A percentile compares a stretch with the other conserved stretches of the same genome.
Evolutionary conservation across 2,329 filamentous ascomycete genomes (phyloP).

Genomic region (Botrytis aclada): DNA sequence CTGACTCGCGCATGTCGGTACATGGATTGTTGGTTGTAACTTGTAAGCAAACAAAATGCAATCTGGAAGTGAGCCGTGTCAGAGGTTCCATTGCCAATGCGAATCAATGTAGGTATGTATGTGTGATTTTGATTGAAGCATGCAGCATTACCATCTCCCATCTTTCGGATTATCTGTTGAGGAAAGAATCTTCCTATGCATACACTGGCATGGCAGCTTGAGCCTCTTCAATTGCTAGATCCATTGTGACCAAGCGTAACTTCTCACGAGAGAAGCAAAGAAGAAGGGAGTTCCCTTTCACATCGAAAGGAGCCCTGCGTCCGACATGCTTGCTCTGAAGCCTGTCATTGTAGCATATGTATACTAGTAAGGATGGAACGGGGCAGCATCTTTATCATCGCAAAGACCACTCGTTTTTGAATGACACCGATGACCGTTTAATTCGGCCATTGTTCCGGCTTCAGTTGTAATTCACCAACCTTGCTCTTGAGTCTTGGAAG

Average conservation of each 20-base stretch:
- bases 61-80: background rate
- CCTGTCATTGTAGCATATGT: constrained; percentile 22
- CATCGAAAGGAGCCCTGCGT: constrained; percentile 29
- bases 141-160: background rate
- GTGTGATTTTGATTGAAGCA: constrained; percentile 2
- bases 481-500: constrained; percentile 3
- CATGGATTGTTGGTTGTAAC: constrained; percentile 19
- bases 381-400: constrained; percentile 4
- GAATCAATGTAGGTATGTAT: background rate
- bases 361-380: constrained; percentile 21
- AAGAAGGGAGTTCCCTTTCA: constrained; percentile 17
- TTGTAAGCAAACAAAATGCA: constrained; percentile 26
- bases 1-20: constrained; percentile 27
- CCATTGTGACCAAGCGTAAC: background rate
- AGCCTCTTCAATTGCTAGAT: constrained; percentile 3
- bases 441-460: background rate
- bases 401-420: constrained; percentile 10
- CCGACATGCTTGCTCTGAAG: constrained; percentile 22
- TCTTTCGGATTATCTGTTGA: background rate
- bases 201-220: background rate
- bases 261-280: background rate
- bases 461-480: background rate
- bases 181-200: background rate
- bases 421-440: constrained; percentile 11
- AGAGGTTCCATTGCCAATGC: background rate